A percentile compares a stretch with the other conserved stretches of the same genome.
phyloP scores from a whole-genome alignment of 2,329 filamentous ascomycete species.

The Stemphylium beticola region DNA sequence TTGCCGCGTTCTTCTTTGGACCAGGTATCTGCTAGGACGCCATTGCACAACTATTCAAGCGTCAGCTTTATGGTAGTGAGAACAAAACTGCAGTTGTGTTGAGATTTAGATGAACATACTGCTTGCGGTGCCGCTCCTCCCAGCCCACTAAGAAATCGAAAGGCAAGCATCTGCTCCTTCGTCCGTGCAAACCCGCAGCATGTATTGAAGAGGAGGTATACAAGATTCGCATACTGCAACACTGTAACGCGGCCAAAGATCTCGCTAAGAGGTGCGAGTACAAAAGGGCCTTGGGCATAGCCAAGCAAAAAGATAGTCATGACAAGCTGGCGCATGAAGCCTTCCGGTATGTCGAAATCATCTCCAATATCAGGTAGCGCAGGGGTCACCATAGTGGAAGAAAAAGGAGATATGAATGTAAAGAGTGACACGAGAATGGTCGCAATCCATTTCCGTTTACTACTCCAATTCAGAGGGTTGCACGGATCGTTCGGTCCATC shows the following conservation, averaged over 20 bases:
- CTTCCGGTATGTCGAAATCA: constrained; percentile 42
- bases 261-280: constrained; percentile 46
- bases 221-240: constrained; percentile 42
- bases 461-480: constrained; percentile 57
- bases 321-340: constrained; percentile 38
- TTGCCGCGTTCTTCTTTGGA: constrained; percentile 66
- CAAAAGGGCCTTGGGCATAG: constrained; percentile 47
- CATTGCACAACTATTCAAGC: constrained; percentile 36
- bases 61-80: constrained; percentile 1
- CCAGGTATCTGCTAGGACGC: constrained; percentile 61
- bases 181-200: constrained; percentile 43
- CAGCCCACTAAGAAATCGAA: constrained; percentile 44
- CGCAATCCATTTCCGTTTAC: constrained; percentile 53
- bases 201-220: constrained; percentile 45
- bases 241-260: constrained; percentile 45
- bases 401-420: constrained; percentile 49
- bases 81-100: background rate
- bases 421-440: constrained; percentile 53
- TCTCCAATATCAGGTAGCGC: constrained; percentile 36
- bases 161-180: constrained; percentile 40
- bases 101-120: constrained; percentile 20
- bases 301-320: constrained; percentile 48
- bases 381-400: constrained; percentile 49
- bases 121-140: constrained; percentile 44
- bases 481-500: constrained; percentile 54